phyloP scores from a whole-genome alignment of 2,329 filamentous ascomycete species.

The Alternaria arbusti region DNA sequence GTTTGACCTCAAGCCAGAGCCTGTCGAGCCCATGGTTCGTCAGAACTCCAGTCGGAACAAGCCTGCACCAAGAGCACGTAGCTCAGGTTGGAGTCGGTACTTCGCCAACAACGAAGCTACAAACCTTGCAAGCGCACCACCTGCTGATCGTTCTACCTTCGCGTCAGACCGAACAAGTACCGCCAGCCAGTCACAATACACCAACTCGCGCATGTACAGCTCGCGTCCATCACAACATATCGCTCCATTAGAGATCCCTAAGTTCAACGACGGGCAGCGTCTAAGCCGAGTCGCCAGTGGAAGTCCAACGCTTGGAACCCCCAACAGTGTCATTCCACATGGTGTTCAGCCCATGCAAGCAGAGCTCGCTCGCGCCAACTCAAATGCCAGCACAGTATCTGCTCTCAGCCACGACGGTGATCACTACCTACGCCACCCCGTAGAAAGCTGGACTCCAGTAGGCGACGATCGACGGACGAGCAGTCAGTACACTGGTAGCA shows the following conservation, averaged over 20 bases:
- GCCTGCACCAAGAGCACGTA: slow-evolving; percentile 49
- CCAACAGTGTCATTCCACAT: slow-evolving; percentile 51
- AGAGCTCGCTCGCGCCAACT: slow-evolving; percentile 47
- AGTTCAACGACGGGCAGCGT: slow-evolving; percentile 61
- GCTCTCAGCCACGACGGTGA: slow-evolving; percentile 39
- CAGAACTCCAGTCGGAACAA: slow-evolving; percentile 44
- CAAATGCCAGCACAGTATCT: slow-evolving; percentile 44
- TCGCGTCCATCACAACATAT: slow-evolving; percentile 70
- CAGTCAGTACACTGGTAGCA: slow-evolving; percentile 54
- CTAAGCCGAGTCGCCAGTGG: slow-evolving; percentile 72
- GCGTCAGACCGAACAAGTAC: slow-evolving; percentile 49
- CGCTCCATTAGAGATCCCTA: slow-evolving; percentile 64
- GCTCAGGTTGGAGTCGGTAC: slow-evolving; percentile 79
- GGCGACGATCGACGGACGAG: slow-evolving; percentile 47
- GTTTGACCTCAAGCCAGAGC: slow-evolving; percentile 50
- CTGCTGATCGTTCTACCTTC: slow-evolving; percentile 58
- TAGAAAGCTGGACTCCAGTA: slow-evolving; percentile 48
- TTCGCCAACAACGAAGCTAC: slow-evolving; percentile 75
- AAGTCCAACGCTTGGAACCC: slow-evolving; percentile 72
- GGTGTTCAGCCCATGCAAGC: slow-evolving; percentile 46
- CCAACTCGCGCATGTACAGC: slow-evolving; percentile 62
- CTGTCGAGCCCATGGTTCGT: slow-evolving; percentile 42
- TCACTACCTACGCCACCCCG: slow-evolving; percentile 37
- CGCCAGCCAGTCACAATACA: slow-evolving; percentile 51
- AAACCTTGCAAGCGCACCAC: slow-evolving; percentile 64